phyloP scores from a whole-genome alignment of 83 land plant species.

The Isoetes engelmannii region DNA sequence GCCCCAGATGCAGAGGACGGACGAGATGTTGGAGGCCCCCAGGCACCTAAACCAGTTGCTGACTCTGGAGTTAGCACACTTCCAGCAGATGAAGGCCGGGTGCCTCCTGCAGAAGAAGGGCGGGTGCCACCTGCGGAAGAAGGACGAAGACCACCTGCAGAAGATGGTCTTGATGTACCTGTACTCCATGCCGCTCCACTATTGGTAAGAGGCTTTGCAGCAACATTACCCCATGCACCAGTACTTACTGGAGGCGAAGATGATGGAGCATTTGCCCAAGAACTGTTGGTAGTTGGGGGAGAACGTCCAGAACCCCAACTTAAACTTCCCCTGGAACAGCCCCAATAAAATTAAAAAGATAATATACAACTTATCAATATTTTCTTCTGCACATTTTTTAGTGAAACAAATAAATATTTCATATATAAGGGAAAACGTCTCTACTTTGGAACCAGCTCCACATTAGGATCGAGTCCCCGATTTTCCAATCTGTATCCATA shows the following conservation, averaged over 20 bases:
- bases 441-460: constrained; percentile 36
- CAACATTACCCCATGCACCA: constrained; percentile 20
- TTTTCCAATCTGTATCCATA: constrained; percentile 31
- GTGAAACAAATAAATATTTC: neutral
- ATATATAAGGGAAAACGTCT: neutral
- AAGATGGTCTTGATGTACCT: constrained; percentile 2
- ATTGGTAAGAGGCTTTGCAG: neutral
- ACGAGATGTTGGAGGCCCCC: constrained; percentile 14
- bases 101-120: constrained; percentile 20
- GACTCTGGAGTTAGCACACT: constrained; percentile 2
- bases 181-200: constrained; percentile 7
- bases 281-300: constrained; percentile 26
- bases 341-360: neutral
- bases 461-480: constrained; percentile 33
- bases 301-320: constrained; percentile 42
- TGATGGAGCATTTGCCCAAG: constrained; percentile 24
- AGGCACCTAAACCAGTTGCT: constrained; percentile 9
- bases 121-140: constrained; percentile 34
- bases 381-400: neutral
- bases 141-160: constrained; percentile 21
- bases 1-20: constrained; percentile 26
- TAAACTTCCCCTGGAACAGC: constrained; percentile 26
- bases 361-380: constrained; percentile 1
- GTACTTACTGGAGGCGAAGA: constrained; percentile 31
- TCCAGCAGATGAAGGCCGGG: neutral